These are phyloP conservation scores for Hypoxylon intermedium DNA, from an alignment of 495 filamentous ascomycete species.

Conservation along the genomic window DNA sequence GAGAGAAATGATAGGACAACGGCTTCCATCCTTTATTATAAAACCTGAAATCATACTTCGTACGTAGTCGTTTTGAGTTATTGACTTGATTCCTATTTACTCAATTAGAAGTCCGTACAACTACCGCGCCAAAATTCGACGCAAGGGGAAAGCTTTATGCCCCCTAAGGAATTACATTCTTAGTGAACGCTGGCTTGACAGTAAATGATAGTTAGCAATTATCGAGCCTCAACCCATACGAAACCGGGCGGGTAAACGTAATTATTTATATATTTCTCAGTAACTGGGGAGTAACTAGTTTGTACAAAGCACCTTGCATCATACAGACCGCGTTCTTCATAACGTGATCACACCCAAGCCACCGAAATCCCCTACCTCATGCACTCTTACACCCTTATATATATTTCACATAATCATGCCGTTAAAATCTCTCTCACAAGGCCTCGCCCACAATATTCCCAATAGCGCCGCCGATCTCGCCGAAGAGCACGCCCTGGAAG, in stretches of 20 bases:
- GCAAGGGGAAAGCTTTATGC: no score
- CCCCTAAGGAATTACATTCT: no score
- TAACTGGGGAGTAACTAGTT: conserved; percentile 4
- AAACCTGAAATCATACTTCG: no score
- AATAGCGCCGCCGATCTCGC: conserved; percentile 66
- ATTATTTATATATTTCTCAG: conserved; percentile 21
- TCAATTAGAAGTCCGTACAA: neutral
- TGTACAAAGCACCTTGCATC: conserved; percentile 32
- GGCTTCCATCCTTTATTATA: no score
- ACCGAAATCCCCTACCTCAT: conserved; percentile 13
- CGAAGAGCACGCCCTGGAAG: conserved; percentile 77
- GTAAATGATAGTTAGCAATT: no score
- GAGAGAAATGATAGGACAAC: no score
- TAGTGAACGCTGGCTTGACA: no score
- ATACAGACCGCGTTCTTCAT: conserved; percentile 31
- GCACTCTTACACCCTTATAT: no score
- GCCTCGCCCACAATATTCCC: conserved; percentile 56
- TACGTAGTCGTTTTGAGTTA: neutral
- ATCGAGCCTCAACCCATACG: no score
- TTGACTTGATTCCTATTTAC: neutral
- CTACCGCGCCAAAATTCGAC: no score
- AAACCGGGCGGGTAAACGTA: no score
- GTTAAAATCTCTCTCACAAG: conserved; percentile 26
- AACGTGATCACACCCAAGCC: conserved; percentile 9
- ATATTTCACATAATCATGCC: no score